Base-by-base conservation (phyloP, 1,139 yeast species). In the Eremothecium gossypii region DNA sequence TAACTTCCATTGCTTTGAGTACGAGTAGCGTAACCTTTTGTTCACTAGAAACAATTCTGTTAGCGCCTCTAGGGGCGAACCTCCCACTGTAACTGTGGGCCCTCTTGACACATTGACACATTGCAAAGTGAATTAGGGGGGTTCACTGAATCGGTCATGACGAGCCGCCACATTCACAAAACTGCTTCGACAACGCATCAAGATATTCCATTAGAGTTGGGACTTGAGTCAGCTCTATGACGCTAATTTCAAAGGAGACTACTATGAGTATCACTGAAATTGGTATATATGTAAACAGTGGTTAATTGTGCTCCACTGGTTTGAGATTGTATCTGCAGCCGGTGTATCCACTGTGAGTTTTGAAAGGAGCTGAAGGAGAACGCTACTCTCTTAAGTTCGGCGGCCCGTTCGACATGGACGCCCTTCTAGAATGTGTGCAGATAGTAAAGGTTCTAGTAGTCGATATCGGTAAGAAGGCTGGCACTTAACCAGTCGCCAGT, bases 241-340 rank as follows among this genome's bases (percentile, higher is more conserved):
- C 60, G 83, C 86, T 20, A 89, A 87, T 58, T 63, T 86, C 38
- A 83, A 79, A 0, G 79, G 23, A 17, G 23, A 17, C 3, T 17
- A 17, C 23, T 17, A 17, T 17, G 23, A 17, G n/a, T n/a, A n/a
- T n/a, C n/a, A 87, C 82, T 30, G 83, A 83, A 60, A 84, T 93
- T 82, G 96, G 96, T 53, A 77, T 87, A 48, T 79, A 84, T 73
- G 73, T 71, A 63, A 87, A 87, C 66, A 77, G 83, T 57, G 96
- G 96, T 36, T 96, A 87, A 65, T 81, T 86, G 41, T 87, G 96
- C 69, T 85, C 93, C 34, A 86, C 95, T 43, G 86, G 89, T 45
- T 86, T 91, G 48, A 72, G 96, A 50, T 73, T 86, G 33, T 82
- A 75, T 52, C 83, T 85, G 28, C 87, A 85, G 51, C 79, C 74